Percentiles rank a stretch among this genome's conserved stretches.
Conservation (phyloP, 225 moss, liverwort and hornwort genomes). For the Rhytidiadelphus loreus region DNA sequence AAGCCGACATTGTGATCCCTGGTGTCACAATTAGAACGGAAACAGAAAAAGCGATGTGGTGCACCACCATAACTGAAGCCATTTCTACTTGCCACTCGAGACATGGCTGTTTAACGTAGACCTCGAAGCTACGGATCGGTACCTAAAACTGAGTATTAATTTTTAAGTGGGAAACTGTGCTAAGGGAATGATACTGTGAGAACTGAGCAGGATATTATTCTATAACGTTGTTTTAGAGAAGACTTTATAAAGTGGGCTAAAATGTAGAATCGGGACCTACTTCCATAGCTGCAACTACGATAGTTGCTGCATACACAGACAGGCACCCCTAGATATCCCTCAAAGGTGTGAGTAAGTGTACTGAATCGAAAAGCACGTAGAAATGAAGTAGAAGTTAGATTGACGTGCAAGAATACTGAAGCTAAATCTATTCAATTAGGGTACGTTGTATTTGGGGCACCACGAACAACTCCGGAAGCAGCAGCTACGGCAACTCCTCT, state of each 20-base stretch:
- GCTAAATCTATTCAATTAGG: not conserved
- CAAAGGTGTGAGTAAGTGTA: not conserved
- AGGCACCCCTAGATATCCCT: no score
- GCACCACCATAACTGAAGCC: not conserved
- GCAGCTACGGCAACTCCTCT: not conserved
- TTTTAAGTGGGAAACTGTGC: no score
- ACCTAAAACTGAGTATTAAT: not conserved
- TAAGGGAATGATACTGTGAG: not conserved
- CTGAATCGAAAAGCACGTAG: not conserved
- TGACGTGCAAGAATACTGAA: not conserved
- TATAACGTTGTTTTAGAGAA: not conserved
- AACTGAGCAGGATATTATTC: not conserved
- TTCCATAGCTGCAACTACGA: no score
- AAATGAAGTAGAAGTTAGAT: no score
- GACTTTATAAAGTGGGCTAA: not conserved
- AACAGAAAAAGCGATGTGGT: not conserved
- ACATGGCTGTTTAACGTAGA: no score
- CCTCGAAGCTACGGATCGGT: no score
- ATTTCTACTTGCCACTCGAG: not conserved
- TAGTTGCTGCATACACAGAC: no score
- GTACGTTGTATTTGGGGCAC: not conserved
- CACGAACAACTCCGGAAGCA: not conserved
- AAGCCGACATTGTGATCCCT: not conserved
- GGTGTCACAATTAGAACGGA: not conserved
- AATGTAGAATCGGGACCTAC: not conserved